Percentiles rank a stretch among this genome's conserved stretches.
phyloP scores from a whole-genome alignment of 2,329 filamentous ascomycete genomes.

The Gnomoniopsis sp. region DNA sequence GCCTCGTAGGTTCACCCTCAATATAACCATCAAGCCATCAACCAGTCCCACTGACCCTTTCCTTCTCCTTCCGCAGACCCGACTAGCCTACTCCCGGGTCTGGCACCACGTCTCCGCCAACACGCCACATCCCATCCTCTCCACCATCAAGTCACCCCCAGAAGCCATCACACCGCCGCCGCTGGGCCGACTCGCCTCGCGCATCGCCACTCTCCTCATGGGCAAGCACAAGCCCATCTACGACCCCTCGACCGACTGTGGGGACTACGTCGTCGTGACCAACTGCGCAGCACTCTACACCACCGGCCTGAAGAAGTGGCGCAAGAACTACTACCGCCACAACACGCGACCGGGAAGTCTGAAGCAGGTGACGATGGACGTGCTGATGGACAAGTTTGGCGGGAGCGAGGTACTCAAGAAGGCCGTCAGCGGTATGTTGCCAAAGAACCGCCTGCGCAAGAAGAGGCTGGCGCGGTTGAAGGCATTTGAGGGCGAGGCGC shows the following conservation, averaged over 20 bases:
- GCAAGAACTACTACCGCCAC: slow-evolving; percentile 96
- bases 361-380: slow-evolving; percentile 89
- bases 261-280: slow-evolving; percentile 95
- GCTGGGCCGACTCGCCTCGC: slow-evolving; percentile 84
- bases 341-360: slow-evolving; percentile 86
- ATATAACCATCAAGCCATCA: not conserved
- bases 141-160: slow-evolving; percentile 47
- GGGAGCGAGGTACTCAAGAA: slow-evolving; percentile 87
- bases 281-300: slow-evolving; percentile 83
- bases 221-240: slow-evolving; percentile 99
- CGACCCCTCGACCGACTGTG: slow-evolving; percentile 96
- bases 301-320: slow-evolving; percentile 87
- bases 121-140: slow-evolving; percentile 58
- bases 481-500: slow-evolving; percentile 87
- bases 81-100: slow-evolving; percentile 90
- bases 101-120: slow-evolving; percentile 86
- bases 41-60: not conserved
- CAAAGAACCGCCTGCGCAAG: slow-evolving; percentile 91
- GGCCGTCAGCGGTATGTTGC: slow-evolving; percentile 94
- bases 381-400: slow-evolving; percentile 89
- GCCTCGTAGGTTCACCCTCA: slow-evolving; percentile 56
- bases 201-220: slow-evolving; percentile 86
- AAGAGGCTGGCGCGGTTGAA: slow-evolving; percentile 85
- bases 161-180: slow-evolving; percentile 63
- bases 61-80: slow-evolving; percentile 58